Conservation (phyloP, 2,329 filamentous ascomycete genomes). For the Pleomassaria siparia region DNA sequence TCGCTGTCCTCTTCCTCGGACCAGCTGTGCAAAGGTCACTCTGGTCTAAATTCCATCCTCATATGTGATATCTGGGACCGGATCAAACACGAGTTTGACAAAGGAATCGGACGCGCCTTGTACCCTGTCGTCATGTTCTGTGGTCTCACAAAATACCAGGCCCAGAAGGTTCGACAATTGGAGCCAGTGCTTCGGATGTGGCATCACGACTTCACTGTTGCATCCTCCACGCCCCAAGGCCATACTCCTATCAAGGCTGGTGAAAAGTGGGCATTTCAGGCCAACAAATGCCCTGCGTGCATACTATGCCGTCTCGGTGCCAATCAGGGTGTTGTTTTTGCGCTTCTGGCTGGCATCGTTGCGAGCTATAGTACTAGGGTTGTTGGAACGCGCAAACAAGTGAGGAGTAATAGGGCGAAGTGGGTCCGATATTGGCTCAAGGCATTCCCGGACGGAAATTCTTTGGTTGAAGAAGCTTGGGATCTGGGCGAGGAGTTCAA, state of each 20-base stretch:
- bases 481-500: conserved; percentile 23
- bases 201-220: conserved; percentile 16
- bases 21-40: conserved; percentile 27
- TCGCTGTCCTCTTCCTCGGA: background rate
- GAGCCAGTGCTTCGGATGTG: conserved; percentile 35
- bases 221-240: conserved; percentile 16
- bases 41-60: conserved; percentile 20
- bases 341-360: conserved; percentile 30
- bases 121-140: conserved; percentile 27
- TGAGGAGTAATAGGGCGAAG: conserved; percentile 22
- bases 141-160: conserved; percentile 16
- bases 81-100: conserved; percentile 26
- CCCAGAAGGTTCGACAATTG: conserved; percentile 22
- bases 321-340: conserved; percentile 22
- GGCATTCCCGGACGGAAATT: conserved; percentile 9
- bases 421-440: conserved; percentile 30
- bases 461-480: conserved; percentile 16
- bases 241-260: conserved; percentile 17
- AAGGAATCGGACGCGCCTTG: conserved; percentile 24
- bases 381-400: conserved; percentile 9
- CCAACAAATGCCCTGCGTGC: conserved; percentile 30
- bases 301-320: conserved; percentile 33
- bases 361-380: conserved; percentile 13
- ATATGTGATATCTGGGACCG: conserved; percentile 25
- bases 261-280: conserved; percentile 24